These are phyloP conservation scores for Detonula confervacea DNA, from an alignment of 352 stramenopile genomes.

Conservation along the genomic window DNA sequence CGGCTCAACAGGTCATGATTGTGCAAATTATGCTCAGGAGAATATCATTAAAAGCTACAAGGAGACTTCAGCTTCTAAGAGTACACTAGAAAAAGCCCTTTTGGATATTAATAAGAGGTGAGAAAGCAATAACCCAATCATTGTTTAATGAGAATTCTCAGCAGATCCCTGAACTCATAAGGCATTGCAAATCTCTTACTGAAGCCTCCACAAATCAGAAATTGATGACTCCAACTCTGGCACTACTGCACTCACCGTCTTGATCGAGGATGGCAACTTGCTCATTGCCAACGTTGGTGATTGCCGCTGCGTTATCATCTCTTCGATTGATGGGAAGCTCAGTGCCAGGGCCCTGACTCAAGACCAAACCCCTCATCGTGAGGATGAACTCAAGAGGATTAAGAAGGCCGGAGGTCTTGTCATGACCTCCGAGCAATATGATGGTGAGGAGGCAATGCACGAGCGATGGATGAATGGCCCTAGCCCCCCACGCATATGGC, in stretches of 20 bases:
- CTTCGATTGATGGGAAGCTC: constrained; percentile 14
- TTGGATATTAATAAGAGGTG: background rate
- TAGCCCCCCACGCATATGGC: background rate
- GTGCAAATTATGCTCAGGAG: constrained; percentile 88
- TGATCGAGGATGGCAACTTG: constrained; percentile 89
- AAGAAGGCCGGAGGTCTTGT: constrained; percentile 82
- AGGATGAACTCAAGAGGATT: constrained; percentile 90
- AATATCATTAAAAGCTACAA: constrained; percentile 35
- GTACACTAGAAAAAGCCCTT: background rate
- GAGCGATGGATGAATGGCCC: constrained; percentile 85
- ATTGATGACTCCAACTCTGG: constrained; percentile 90
- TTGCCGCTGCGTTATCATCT: constrained; percentile 1
- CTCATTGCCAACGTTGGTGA: constrained; percentile 93
- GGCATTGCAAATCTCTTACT: no score
- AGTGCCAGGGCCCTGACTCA: constrained; percentile 54
- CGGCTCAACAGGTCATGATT: constrained; percentile 90
- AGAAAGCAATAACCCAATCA: constrained; percentile 5
- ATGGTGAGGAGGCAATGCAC: constrained; percentile 82
- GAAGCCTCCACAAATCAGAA: background rate
- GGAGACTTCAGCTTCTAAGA: background rate
- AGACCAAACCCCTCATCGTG: constrained; percentile 92
- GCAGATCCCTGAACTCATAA: no score
- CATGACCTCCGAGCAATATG: constrained; percentile 91
- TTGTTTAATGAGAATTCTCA: no score
- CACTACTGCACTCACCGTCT: constrained; percentile 91